Evolutionary conservation across 1,284 basidiomycete genomes (phyloP).

Genomic region (Mycocalia duriaeana): DNA sequence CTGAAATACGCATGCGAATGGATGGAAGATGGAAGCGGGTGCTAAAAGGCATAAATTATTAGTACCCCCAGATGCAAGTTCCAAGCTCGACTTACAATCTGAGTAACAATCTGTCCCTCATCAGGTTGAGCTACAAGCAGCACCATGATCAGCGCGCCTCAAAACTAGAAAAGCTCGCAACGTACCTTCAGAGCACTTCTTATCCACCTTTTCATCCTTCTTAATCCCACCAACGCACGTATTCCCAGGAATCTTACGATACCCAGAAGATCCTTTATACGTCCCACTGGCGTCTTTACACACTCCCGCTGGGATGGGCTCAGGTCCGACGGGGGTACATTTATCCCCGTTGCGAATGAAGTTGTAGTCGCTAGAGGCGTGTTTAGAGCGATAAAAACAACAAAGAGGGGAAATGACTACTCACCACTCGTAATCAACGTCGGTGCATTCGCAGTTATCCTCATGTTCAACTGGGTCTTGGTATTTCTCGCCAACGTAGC

Average conservation of each 20-base stretch:
- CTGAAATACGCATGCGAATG: constrained; percentile 83
- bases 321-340: constrained; percentile 81
- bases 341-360: constrained; percentile 67
- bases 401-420: constrained; percentile 16
- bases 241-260: constrained; percentile 89
- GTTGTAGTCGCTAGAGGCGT: constrained; percentile 76
- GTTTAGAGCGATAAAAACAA: background rate
- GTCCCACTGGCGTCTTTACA: constrained; percentile 59
- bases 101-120: constrained; percentile 69
- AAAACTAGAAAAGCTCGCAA: constrained; percentile 2
- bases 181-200: constrained; percentile 71
- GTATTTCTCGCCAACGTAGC: constrained; percentile 92
- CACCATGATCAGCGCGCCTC: background rate
- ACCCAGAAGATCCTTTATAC: constrained; percentile 89
- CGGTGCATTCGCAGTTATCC: constrained; percentile 80
- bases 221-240: constrained; percentile 68
- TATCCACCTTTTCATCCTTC: constrained; percentile 70
- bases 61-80: too few relatives aligned
- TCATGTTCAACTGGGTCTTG: constrained; percentile 79
- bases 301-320: constrained; percentile 76
- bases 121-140: constrained; percentile 55
- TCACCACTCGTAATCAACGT: constrained; percentile 91
- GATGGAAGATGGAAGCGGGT: constrained; percentile 73
- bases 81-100: too few relatives aligned
- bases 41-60: too few relatives aligned